Conservation (phyloP, 1,284 basidiomycete species). For the Marasmius oreades region DNA sequence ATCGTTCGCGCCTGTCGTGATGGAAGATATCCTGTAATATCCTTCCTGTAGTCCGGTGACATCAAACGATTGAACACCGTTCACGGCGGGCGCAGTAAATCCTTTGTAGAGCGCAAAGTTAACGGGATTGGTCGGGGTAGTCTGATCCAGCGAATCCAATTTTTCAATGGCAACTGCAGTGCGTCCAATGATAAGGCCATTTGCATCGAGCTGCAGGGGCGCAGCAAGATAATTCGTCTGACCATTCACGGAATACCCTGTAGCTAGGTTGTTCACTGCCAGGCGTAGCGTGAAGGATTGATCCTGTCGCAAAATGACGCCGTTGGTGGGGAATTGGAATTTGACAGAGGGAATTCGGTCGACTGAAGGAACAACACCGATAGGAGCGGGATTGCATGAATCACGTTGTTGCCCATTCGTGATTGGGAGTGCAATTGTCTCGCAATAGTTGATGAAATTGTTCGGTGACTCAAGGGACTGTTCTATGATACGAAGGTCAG, state of each 20-base stretch:
- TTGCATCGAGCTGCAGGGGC: conserved; percentile 54
- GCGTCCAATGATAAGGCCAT: conserved; percentile 57
- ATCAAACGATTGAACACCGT: conserved; percentile 34
- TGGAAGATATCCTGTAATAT: conserved; percentile 29
- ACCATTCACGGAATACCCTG: conserved; percentile 55
- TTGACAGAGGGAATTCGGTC: conserved; percentile 41
- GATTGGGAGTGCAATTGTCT: conserved; percentile 18
- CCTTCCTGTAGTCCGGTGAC: not conserved
- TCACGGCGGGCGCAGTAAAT: conserved; percentile 36
- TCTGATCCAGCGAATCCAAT: conserved; percentile 49
- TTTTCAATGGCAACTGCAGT: conserved; percentile 63
- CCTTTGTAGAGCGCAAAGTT: conserved; percentile 72
- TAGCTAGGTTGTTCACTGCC: conserved; percentile 36
- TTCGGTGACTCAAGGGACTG: conserved; percentile 31
- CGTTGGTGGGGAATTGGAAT: conserved; percentile 40
- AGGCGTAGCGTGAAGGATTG: conserved; percentile 47
- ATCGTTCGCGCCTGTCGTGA: not conserved
- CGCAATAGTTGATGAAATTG: conserved; percentile 49
- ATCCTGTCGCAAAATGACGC: conserved; percentile 39
- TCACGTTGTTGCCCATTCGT: conserved; percentile 39
- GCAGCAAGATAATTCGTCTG: conserved; percentile 52
- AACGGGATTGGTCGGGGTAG: conserved; percentile 51
- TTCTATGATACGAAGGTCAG: not conserved
- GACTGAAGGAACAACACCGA: conserved; percentile 36
- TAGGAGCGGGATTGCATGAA: conserved; percentile 47